Evolutionary conservation across 2,329 filamentous ascomycete species (phyloP), one percentile per base, ranked within the genome.

Genomic region (Fusarium sp.): DNA sequence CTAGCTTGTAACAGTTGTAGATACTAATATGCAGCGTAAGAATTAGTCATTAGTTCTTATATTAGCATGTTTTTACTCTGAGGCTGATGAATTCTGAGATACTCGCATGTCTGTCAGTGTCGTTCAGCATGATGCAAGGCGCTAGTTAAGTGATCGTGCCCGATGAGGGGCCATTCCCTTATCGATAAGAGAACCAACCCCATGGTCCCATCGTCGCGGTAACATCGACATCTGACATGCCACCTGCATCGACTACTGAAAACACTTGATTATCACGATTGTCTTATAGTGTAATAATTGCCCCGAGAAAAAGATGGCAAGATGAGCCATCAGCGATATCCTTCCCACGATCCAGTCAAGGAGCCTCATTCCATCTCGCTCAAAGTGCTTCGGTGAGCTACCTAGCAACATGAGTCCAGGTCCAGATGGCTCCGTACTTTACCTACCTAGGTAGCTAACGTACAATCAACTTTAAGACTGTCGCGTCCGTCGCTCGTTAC

Each of bases 361-460:
- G 93, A 95, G 83, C 92, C 93, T 42, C 93, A 95, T 82, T 90
- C 91, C 26, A 89, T 95, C 51, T 95, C 93, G 58, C 85, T 95
- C 60, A 96, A 95, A 85, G 93, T 93, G 56, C 85, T 93, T 42
- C 85, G 91, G 91, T 92, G 84, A 74, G 81, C 66, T 70, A 57
- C 28, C 91, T 84, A 74, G 81, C 65, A 68, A 57, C 24, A 41
- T 22, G 54, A 34, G 18, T 48, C 39, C 30, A 38, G 56, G 44
- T 51, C 36, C 32, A 47, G 42, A 39, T 34, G 17, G 34, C 34
- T 51, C 36, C 24, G 36, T 60, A 45, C 59, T 38, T 38, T 34
- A 34, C 32, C 32, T 51, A 41, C 36, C 26, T 30, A 32, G 47
- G 65, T 70, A 32, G 47, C 66, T 71, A 62, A 70, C 62, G 10